Evolutionary conservation across 805 yeast species (phyloP), one percentile per base, ranked within the genome.

Genomic region (Peterozyma toletana): DNA sequence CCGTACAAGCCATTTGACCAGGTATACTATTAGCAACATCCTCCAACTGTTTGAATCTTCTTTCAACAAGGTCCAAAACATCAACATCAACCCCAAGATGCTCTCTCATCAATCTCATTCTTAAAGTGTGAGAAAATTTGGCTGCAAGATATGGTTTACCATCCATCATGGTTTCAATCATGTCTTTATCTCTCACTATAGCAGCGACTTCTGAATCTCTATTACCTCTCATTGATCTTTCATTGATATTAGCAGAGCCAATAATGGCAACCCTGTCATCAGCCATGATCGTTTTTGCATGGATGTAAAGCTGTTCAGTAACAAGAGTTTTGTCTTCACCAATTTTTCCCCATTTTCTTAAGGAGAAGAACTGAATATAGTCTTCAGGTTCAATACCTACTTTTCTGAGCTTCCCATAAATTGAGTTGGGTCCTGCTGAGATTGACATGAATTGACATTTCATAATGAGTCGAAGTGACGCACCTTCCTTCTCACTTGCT

Each of bases 181-280:
- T 73, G 49, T 83, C 86, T 9, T 83, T 78, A 56, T 93, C 99
- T 50, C 97, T 75, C 5, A 93, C 79, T 43, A 91, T 65, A 1
- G 90, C 87, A 3, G 96, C 96, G 35, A 93, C 83, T 56, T 93
- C 99, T 5, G 97, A 89, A 58, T 93, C 99, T 59, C 99, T 74
- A 16, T 73, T 71, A 13, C 99, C 99, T 53, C 93, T 72, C 88
- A 90, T 90, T 0, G 98, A 91, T 54, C 99, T 75, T 60, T 93
- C 99, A 57, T 93, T 93, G 48, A 93, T 87, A 56, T 93, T 93
- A 0, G 99, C 99, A 56, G 96, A 87, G 2, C 99, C 99, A 55
- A 93, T 90, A 37, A 93, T 84, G 4, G 96, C 97, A 38, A 83
- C 77, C 40, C 96, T 73, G 56, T 93, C 99, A 64, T 93, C 99